These are phyloP conservation scores for Clarireedia hainanense DNA, from an alignment of 2,329 filamentous ascomycete genomes.

Conservation along the genomic window DNA sequence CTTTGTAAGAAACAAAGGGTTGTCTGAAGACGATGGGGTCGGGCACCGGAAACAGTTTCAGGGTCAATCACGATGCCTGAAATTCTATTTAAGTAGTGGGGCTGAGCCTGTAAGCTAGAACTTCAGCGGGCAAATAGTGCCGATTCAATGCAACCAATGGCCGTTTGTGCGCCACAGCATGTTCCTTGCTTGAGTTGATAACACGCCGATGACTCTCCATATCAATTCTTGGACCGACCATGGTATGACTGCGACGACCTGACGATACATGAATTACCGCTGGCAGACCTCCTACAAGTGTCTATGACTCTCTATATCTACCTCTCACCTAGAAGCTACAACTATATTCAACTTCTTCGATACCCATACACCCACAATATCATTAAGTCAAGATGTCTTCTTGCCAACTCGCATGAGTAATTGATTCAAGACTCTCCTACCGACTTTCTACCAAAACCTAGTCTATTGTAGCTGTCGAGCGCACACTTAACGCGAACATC, in stretches of 20 bases:
- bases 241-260: too few species aligned
- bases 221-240: too few species aligned
- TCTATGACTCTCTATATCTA: background rate
- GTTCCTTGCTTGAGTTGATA: too few species aligned
- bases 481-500: conserved; percentile 8
- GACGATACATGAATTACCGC: too few species aligned
- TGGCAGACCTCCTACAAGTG: too few species aligned
- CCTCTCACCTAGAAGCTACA: too few species aligned
- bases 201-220: too few species aligned
- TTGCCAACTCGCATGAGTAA: background rate
- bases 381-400: conserved; percentile 9
- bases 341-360: background rate
- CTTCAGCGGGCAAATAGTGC: background rate
- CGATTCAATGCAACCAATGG: background rate
- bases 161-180: too few species aligned
- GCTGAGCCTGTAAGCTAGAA: background rate
- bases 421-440: background rate
- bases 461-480: background rate
- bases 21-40: background rate
- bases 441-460: background rate
- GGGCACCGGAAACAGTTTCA: background rate
- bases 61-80: background rate
- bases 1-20: background rate
- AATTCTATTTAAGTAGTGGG: background rate
- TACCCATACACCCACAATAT: background rate